Base-by-base conservation (phyloP, 352 stramenopile genomes). In the Plasmopara halstedii region DNA sequence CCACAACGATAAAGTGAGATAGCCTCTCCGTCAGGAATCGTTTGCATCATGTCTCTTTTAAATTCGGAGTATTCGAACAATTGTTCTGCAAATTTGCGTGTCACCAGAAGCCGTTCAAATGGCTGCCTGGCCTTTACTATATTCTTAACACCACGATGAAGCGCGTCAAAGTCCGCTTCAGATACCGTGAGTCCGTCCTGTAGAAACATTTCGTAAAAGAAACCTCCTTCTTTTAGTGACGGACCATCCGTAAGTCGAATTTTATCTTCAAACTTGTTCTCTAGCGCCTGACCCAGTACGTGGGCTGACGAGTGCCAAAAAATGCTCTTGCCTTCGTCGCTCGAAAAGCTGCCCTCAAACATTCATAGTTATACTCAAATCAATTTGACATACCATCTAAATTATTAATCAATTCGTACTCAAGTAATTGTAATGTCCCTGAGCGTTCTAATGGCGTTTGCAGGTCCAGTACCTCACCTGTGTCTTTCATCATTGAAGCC, bases 261-360 rank as follows among this genome's bases (percentile, higher is more conserved):
- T 48, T 98, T 90, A 40, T 88, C 88, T 34, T 95, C 86, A 70
- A 97, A 99, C 56, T 98, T 87, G 41, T 92, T 74, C 59, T 99
- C 97, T 29, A 99, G 81, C 13, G 95, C 95, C 67, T 98, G 91
- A 19, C 97, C 97, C 34, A 99, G 76, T n/a, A 99, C 92, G 63
- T 99, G 97, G 1, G 96, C 95, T 1, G 88, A 97, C n/a, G 95
- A 99, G 67, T 99, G 97, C 97, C 97, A 98, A 60, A 98, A 98
- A 3, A 97, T 68, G 38, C 65, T 81, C 52, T 86, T 85, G 57
- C 73, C 77, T 63, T 82, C 64, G 11, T 88, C 67, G 19, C 56
- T 81, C 14, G 61, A 64, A 46, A 88, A 88, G 47, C 74, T 88
- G 53, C 25, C 13, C 20, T 45, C 31, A 36, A 20, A 25, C 9